Evolutionary conservation across 371 early-diverging fungal genomes (phyloP).

Genomic region (Cladochytrium tenue): DNA sequence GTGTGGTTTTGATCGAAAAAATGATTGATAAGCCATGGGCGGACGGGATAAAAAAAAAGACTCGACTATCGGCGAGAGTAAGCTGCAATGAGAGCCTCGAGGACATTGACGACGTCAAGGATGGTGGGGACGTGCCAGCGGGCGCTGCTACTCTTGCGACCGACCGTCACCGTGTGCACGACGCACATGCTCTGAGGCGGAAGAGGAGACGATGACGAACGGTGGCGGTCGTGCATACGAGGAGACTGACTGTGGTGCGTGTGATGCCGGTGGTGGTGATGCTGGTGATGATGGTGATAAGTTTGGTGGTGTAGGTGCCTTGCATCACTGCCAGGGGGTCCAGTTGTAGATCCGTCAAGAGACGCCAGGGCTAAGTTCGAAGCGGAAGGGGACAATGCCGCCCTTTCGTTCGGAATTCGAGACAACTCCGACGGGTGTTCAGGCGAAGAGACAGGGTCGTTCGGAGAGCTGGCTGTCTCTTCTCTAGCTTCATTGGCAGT

Average conservation of each 20-base stretch:
- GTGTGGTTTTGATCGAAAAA: too few species aligned
- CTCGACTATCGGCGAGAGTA: too few species aligned
- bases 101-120: slow-evolving; percentile 21
- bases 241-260: not conserved
- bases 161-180: slow-evolving; percentile 45
- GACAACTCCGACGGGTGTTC: not conserved
- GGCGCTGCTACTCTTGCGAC: slow-evolving; percentile 44
- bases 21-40: too few species aligned
- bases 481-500: too few species aligned
- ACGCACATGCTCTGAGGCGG: not conserved
- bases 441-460: not conserved
- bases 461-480: too few species aligned
- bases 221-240: slow-evolving; percentile 3
- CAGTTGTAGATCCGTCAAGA: not conserved
- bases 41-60: too few species aligned
- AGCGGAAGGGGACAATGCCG: not conserved
- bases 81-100: not conserved
- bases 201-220: not conserved
- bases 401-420: not conserved
- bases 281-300: too few species aligned
- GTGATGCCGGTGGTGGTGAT: not conserved
- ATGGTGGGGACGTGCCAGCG: slow-evolving; percentile 33
- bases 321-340: not conserved
- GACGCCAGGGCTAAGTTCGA: not conserved
- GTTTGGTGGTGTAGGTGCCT: too few species aligned